Evolutionary conservation across 345 rosid species (phyloP), one percentile per base, ranked within the genome.

Genomic region (Moricandia moricandioides): DNA sequence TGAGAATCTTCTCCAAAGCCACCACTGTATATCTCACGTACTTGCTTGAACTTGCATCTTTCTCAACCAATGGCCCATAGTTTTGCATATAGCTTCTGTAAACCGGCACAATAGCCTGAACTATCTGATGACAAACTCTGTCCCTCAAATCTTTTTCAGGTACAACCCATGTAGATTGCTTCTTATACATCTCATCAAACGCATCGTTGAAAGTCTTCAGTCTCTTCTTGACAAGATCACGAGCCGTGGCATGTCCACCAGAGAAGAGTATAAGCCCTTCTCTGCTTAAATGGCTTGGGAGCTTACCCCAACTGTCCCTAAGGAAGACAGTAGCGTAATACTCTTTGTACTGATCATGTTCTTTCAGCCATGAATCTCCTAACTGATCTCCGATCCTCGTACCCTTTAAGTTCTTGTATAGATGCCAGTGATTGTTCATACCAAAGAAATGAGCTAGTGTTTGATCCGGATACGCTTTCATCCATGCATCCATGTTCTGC

Each of bases 221-320:
- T 76, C 96, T 85, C 87, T 89, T 90, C 88, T 95, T 95, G 62
- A 95, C 99, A 62, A 95, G 98, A 82, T 95, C 98, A 66, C 99
- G 99, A 59, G 99, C 98, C 68, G 98, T 92, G 45, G 97, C 99
- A 72, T 97, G 97, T 61, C 99, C 97, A 14, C 98, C 99, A 1
- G 99, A 95, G 87, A 95, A 92, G 33, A 90, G 83, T 75, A 95
- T 91, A 39, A 95, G 87, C 31, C 99, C 98, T 86, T 95, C 99
- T 65, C 98, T 72, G 77, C 99, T 95, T 81, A 95, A 84, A 65
- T 92, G 97, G 62, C 83, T 82, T 0, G 97, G 97, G 66, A 92
- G 97, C 85, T 87, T 88, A 10, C 90, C 94, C 99, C 99, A 95
- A 62, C 87, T 95, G 35, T 95, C 99, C 64, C 88, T 83, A 65